Evolutionary conservation across 192 early-diverging fungal genomes (phyloP).

Genomic region (Backusella westeae): DNA sequence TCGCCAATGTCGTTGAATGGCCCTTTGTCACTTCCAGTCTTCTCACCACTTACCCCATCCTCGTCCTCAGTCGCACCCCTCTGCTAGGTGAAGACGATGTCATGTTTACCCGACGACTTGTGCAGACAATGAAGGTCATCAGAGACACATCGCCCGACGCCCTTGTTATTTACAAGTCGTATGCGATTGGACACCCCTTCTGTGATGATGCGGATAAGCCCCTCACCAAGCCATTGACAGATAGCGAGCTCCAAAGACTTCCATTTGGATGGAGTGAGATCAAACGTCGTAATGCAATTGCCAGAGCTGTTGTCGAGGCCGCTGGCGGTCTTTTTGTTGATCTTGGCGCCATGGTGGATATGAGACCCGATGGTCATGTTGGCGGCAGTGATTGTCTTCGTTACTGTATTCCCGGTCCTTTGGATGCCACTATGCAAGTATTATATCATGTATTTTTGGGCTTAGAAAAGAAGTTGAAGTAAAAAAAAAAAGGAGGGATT

Average conservation of each 20-base stretch:
- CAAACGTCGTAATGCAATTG: constrained; percentile 47
- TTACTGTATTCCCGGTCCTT: constrained; percentile 55
- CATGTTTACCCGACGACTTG: constrained; percentile 33
- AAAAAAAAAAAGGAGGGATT: neutral
- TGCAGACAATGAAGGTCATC: constrained; percentile 35
- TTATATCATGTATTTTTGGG: constrained; percentile 34
- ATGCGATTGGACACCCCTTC: constrained; percentile 45
- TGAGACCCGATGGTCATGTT: constrained; percentile 52
- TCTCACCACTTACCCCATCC: constrained; percentile 34
- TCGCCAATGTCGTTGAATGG: constrained; percentile 43
- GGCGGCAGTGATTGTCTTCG: constrained; percentile 54
- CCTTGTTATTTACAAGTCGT: constrained; percentile 50
- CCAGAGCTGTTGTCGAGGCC: constrained; percentile 45
- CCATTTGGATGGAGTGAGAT: constrained; percentile 40
- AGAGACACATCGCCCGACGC: constrained; percentile 32
- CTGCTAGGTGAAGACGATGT: constrained; percentile 33
- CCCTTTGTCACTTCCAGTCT: constrained; percentile 37
- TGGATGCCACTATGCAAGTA: constrained; percentile 44
- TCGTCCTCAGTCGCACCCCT: constrained; percentile 45
- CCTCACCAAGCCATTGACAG: constrained; percentile 26
- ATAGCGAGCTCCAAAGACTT: constrained; percentile 32
- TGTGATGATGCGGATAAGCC: constrained; percentile 45
- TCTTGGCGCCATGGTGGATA: constrained; percentile 41
- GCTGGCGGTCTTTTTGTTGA: constrained; percentile 54
- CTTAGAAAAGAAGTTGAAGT: constrained; percentile 4